Evolutionary conservation across 768 basidiomycete species (phyloP), one percentile per base, ranked within the genome.

Genomic region (Russula sp.): DNA sequence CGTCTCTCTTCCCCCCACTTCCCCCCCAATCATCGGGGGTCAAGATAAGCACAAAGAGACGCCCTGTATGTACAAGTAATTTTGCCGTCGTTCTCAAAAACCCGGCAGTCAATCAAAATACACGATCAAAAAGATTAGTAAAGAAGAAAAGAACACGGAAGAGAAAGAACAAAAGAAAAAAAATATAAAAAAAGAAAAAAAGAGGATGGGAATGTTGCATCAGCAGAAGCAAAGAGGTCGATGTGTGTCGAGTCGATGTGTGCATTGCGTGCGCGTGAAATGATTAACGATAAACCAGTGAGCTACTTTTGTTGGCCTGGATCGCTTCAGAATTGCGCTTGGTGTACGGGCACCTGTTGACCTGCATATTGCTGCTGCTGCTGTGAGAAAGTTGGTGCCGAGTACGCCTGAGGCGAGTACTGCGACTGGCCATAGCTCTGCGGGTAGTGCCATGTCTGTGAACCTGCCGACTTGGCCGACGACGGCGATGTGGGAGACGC

Each of bases 61-160:
- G 45, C 22, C 55, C 5, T 43, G 57, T 63, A 63, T 58, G 46
- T 63, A 63, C 61, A 63, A 53, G 46, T 63, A 63, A 63, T 63
- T 59, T 63, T 63, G 61, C 46, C 56, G 18, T 56, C 32, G 55
- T 32, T 13, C 36, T 47, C 35, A 14, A 13, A 53, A 1, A 41
- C 34, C 41, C 54, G 48, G 34, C 42, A 14, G 47, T 52, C 36
- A 45, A 38, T n/a, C 34, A 55, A 14, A 41, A 56, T 61, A 58
- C 61, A 62, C 29, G 32, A 43, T 48, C 38, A 41, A 14, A 14
- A 57, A 56, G 42, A 53, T 47, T 34, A 60, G 25, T 46, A 14
- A 35, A 13, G 25, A 36, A 43, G 16, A 16, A 38, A 20, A 41
- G 1, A 16, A 29, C 20, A 47, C 3, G 43, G 7, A 48, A 2